phyloP scores from a whole-genome alignment of 805 yeast genomes.

The Priceomyces medius region DNA sequence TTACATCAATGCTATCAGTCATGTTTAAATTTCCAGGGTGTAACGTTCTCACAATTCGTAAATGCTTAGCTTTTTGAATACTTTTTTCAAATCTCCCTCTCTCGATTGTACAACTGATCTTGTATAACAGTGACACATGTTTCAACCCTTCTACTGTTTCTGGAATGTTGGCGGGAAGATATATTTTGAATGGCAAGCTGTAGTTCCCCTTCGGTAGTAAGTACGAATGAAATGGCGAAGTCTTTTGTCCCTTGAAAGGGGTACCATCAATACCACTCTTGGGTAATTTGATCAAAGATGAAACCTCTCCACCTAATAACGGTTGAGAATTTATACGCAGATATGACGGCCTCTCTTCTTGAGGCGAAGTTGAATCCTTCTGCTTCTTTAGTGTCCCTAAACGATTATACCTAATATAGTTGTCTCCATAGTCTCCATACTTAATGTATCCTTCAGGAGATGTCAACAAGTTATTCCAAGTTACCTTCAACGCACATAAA shows the following conservation, averaged over 20 bases:
- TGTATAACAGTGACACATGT: conserved; percentile 43
- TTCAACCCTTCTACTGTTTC: conserved; percentile 53
- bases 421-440: conserved; percentile 45
- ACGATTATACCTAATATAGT: conserved; percentile 23
- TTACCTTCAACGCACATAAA: conserved; percentile 39
- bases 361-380: conserved; percentile 2
- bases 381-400: conserved; percentile 9
- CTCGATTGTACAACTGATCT: conserved; percentile 41
- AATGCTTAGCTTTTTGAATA: conserved; percentile 31
- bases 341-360: conserved; percentile 23
- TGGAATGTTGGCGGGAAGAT: conserved; percentile 46
- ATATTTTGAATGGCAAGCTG: conserved; percentile 45
- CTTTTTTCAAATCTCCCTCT: conserved; percentile 44
- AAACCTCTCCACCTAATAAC: conserved; percentile 1
- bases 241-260: conserved; percentile 34
- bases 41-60: conserved; percentile 46
- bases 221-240: conserved; percentile 31
- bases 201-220: conserved; percentile 53
- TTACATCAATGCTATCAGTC: conserved; percentile 45
- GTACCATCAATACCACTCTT: conserved; percentile 43
- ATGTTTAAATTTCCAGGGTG: conserved; percentile 39
- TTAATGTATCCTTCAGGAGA: conserved; percentile 35
- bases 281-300: conserved; percentile 26
- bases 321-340: conserved; percentile 34
- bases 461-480: conserved; percentile 49